Base-by-base conservation (phyloP, 2,329 filamentous ascomycete genomes). In the Phaeosphaeria sp. region DNA sequence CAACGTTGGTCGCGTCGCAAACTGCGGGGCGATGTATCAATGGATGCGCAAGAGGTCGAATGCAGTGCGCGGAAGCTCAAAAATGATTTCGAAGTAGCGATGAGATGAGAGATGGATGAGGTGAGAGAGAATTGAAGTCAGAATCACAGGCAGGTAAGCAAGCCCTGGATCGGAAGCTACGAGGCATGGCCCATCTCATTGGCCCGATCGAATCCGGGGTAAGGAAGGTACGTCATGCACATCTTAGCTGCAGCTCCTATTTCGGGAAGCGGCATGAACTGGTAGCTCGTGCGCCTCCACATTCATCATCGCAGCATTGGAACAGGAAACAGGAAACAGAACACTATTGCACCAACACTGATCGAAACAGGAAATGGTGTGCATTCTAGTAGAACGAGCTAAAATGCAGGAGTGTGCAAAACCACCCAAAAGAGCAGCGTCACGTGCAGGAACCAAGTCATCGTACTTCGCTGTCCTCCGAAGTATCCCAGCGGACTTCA, bases 111-210 rank as follows among this genome's bases (percentile, higher is more conserved):
- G 57, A 55, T 52, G 58, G 66, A 64, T 65, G 61, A 60, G 51
- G 62, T 66, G 62, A 64, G 57, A 60, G 53, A 56, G n/a, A n/a
- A 65, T 60, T 60, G 62, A 63, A 53, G 61, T 55, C 57, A 51
- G 51, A 56, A 53, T 62, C 55, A 54, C 60, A 63, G 56, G 55
- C 61, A 49, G 57, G 57, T 62, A 69, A 46, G 63, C 63, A 59
- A 64, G 66, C 67, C 72, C 55, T 64, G 63, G 71, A 69, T 68
- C 69, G 63, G 61, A 66, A 74, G 66, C 68, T 73, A 66, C 63
- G 64, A 69, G 64, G 61, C 59, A 69, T 67, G 61, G 58, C 65
- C 27, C 50, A 27, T 49, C 22, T 74, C 69, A 68, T 73, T 74
- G 68, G 71, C 57, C 43, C 27, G 30, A 25, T 43, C 40, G 51